A percentile compares a stretch with the other conserved stretches of the same genome.
Conservation (phyloP, 371 early-diverging fungal genomes). For the Mucor velutinosus region DNA sequence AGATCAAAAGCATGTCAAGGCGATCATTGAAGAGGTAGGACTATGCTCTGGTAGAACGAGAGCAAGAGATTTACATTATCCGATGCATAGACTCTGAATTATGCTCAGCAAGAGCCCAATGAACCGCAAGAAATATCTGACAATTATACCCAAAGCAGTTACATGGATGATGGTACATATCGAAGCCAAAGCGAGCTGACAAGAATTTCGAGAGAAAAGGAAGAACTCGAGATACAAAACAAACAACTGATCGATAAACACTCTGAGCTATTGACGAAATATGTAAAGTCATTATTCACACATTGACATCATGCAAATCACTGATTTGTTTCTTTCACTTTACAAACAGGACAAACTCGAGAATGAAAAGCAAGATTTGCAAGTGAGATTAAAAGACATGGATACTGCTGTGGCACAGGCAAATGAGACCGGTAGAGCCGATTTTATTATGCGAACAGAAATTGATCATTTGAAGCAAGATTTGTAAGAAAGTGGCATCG, state of each 20-base stretch:
- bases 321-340: neutral
- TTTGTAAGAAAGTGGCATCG: slow-evolving; percentile 51
- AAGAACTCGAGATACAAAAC: slow-evolving; percentile 62
- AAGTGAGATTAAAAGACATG: slow-evolving; percentile 69
- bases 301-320: neutral
- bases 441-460: slow-evolving; percentile 84
- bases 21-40: slow-evolving; percentile 74
- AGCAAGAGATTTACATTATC: neutral
- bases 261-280: slow-evolving; percentile 56
- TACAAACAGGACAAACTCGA: slow-evolving; percentile 62
- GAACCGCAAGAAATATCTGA: slow-evolving; percentile 12
- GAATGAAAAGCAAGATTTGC: slow-evolving; percentile 66
- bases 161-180: slow-evolving; percentile 32
- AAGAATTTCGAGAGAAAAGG: slow-evolving; percentile 49
- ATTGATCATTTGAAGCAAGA: slow-evolving; percentile 85
- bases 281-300: slow-evolving; percentile 40
- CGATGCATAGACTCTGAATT: slow-evolving; percentile 17
- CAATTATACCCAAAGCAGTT: slow-evolving; percentile 28
- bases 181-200: slow-evolving; percentile 31
- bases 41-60: neutral
- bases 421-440: slow-evolving; percentile 78
- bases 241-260: slow-evolving; percentile 60
- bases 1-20: slow-evolving; percentile 86
- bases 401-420: slow-evolving; percentile 70
- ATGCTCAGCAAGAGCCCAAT: slow-evolving; percentile 9